A percentile compares a stretch with the other conserved stretches of the same genome.
Evolutionary conservation across 371 early-diverging fungal genomes (phyloP).

Genomic region (Zychaea mexicana): DNA sequence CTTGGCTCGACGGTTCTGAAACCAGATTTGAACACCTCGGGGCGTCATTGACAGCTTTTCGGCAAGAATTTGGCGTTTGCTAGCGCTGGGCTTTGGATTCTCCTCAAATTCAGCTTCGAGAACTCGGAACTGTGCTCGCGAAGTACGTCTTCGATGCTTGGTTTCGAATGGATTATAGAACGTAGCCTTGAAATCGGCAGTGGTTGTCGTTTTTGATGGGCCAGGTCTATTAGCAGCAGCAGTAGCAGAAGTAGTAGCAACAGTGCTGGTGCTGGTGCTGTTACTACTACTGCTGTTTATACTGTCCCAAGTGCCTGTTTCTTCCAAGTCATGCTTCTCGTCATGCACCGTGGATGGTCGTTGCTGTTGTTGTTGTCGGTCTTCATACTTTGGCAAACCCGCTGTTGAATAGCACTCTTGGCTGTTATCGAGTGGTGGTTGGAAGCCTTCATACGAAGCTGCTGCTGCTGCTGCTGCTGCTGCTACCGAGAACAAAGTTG

Average conservation of each 20-base stretch:
- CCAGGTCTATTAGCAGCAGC: too few species aligned
- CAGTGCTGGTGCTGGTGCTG: too few species aligned
- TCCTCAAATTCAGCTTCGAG: constrained; percentile 71
- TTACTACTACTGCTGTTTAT: too few species aligned
- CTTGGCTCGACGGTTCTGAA: constrained; percentile 97
- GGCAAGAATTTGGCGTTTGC: constrained; percentile 66
- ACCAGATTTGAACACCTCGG: constrained; percentile 96
- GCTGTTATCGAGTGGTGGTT: constrained; percentile 6
- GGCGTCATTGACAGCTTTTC: constrained; percentile 81
- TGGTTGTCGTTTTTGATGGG: not conserved
- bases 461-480: not conserved
- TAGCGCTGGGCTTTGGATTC: constrained; percentile 75
- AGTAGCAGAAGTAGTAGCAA: too few species aligned
- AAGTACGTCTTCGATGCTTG: constrained; percentile 74
- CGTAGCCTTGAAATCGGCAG: constrained; percentile 46
- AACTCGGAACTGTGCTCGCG: constrained; percentile 65
- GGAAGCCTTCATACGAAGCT: constrained; percentile 5
- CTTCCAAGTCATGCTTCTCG: not conserved
- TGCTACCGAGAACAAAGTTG: not conserved
- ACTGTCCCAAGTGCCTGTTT: not conserved
- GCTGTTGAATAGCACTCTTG: not conserved
- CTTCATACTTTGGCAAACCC: not conserved
- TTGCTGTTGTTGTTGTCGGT: not conserved
- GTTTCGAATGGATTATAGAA: constrained; percentile 81
- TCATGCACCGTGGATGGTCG: not conserved